Base-by-base conservation (phyloP, 345 rosid genomes). In the Eucalyptus coolabah region DNA sequence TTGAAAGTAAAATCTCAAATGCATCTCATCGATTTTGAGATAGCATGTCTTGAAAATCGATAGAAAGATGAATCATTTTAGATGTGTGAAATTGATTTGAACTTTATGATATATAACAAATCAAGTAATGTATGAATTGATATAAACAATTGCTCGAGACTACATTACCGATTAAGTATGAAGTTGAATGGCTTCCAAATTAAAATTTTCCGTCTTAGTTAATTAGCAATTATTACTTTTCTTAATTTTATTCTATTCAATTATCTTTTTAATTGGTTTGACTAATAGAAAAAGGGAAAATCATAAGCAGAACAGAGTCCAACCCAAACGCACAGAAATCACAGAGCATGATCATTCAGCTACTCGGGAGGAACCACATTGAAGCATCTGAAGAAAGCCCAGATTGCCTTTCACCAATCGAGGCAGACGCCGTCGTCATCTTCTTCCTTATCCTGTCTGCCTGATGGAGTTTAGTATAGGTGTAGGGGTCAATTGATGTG, bases 21-120 rank as follows among this genome's bases (percentile, higher is more conserved):
- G 30, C 9, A 23, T 1, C 28, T 1, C 0, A 6, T 21, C 5
- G 1, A 40, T 40, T 37, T 77, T 19, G 83, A 13, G 1, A 5
- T 1, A 63, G 34, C 2, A 30, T 8, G 5, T 18, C 5, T 0
- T 7, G 0, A 72, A 72, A 18, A 19, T 69, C 3, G 0, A 13
- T 0, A 0, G 0, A 5, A 77, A 77, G 15, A 11, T 40, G 1
- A 1, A 40, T 40, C 2, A 21, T 7, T 21, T 13, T 13, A 77
- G 9, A 19, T 77, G 16, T 12, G 0, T 37, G 4, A 37, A 37
- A 37, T 72, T 0, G 1, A 23, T 44, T 37, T 3, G 1, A 6
- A 32, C 7, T 32, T 2, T 32, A 34, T 3, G 6, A 17, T 2
- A 72, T 3, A 5, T 19, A 34, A 72, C 14, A 15, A 69, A 17